phyloP scores from a whole-genome alignment of 495 filamentous ascomycete genomes.

The Neohortaea acidophila region DNA sequence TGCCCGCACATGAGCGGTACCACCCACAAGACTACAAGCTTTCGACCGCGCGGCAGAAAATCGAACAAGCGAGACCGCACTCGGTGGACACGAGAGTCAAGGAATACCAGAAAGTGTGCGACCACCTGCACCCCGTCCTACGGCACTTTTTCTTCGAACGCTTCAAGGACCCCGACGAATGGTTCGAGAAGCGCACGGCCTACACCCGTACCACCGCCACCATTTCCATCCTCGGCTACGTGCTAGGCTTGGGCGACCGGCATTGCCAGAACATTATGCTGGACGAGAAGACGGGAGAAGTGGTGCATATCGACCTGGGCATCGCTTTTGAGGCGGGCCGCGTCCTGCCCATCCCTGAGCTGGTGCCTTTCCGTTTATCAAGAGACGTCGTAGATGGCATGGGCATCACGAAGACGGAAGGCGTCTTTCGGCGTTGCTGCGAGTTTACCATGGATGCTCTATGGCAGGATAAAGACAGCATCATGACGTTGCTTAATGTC shows the following conservation, averaged over 20 bases:
- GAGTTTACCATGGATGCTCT: slow-evolving; percentile 93
- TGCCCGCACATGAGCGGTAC: slow-evolving; percentile 78
- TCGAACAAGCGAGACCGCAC: slow-evolving; percentile 52
- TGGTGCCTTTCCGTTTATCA: slow-evolving; percentile 90
- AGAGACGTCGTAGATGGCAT: slow-evolving; percentile 92
- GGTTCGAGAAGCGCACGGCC: slow-evolving; percentile 72
- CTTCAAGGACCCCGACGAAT: slow-evolving; percentile 87
- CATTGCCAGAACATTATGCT: slow-evolving; percentile 95
- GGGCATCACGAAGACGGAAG: slow-evolving; percentile 89
- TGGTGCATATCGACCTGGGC: slow-evolving; percentile 91
- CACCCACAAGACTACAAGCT: slow-evolving; percentile 72
- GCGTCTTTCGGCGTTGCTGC: slow-evolving; percentile 89
- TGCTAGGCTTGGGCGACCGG: slow-evolving; percentile 86
- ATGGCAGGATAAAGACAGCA: slow-evolving; percentile 79
- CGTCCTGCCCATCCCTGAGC: slow-evolving; percentile 80
- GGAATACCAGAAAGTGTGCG: slow-evolving; percentile 55
- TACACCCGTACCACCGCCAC: slow-evolving; percentile 89
- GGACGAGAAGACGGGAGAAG: slow-evolving; percentile 79
- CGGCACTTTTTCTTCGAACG: slow-evolving; percentile 93
- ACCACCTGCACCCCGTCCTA: slow-evolving; percentile 84
- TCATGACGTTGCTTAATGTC: slow-evolving; percentile 94
- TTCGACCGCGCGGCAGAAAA: slow-evolving; percentile 57
- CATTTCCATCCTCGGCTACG: slow-evolving; percentile 85
- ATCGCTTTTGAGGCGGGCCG: slow-evolving; percentile 94
- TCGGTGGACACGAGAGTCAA: slow-evolving; percentile 54